Evolutionary conservation across 345 rosid species (phyloP), one percentile per base, ranked within the genome.

Genomic region (Gossypium mustelinum): DNA sequence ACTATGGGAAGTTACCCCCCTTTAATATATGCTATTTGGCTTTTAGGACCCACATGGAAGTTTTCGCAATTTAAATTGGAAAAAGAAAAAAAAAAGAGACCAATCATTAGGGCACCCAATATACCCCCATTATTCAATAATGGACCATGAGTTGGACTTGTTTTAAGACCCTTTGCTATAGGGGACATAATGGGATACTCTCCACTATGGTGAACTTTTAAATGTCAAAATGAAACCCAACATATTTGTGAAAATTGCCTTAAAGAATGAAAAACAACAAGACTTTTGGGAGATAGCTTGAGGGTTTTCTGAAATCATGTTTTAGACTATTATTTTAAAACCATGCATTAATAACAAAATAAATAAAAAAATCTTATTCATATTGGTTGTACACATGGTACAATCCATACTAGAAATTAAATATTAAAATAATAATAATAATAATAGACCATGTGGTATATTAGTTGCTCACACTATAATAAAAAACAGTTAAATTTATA

Each of bases 301-400:
- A 56, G 60, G 9, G 25, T 56, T 56, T 56, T 56, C 25, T 56
- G 68, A 66, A 43, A 48, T 70, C 74, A 22, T 75, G 79, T 72
- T 59, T 13, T 54, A 29, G 39, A 66, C 59, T 58, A 2, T 74
- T 9, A 24, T 68, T 22, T 12, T 6, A 48, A 47, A 67, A 22
- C 0, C 8, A 1, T 18, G 45, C 44, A 20, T 20, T 20, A 48
- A 29, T 22, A 22, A 9, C 41, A 4, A 34, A 34, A 4, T 11
- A 3, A 16, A 12, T 0, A 3, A 27, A 18, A 9, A 51, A 27
- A 7, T 29, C 41, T 11, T 50, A n/a, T 39, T n/a, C 12, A 11
- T 3, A 7, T 34, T 34, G 20, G 9, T 17, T 54, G 11, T 54
- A 54, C 24, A 9, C 1, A 9, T 34, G 12, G 20, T n/a, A 68